Base-by-base conservation (phyloP, 345 rosid species). In the Eucalyptus dawsonii region DNA sequence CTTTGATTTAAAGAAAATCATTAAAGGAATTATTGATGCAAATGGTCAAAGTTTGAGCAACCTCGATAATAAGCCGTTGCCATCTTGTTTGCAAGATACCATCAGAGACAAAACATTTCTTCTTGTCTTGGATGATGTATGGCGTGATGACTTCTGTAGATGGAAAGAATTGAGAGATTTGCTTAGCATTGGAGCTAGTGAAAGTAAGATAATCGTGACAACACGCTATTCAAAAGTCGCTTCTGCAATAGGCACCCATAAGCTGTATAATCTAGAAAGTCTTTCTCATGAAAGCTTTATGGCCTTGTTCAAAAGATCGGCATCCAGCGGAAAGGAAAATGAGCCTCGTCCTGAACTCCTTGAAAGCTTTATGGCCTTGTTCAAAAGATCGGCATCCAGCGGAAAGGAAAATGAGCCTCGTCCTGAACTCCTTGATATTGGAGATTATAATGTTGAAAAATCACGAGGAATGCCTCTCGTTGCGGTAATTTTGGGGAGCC, bases 11-110 rank as follows among this genome's bases (percentile, higher is more conserved):
- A 10, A 19, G 14, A 76, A 37, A 37, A 37, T 9, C 6, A 72
- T 72, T 37, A 5, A 19, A 19, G 0, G 27, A 21, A 76, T 76
- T 1, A 37, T 37, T 10, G 0, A 0, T 37, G 27, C 45, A 19
- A 3, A 14, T 37, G 45, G 3, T 72, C 14, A 21, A 0, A 3
- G 14, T 0, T 37, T 10, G 45, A 37, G 5, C 1, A 10, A 72
- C 83, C 2, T 6, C 11, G 45, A 76, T 19, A 76, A 11, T 76
- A 1, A 76, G 45, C 45, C 21, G 4, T 76, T 37, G 47, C 9
- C 0, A 19, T 0, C 14, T 15, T 1, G 2, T 9, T 21, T 72
- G 45, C 45, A 0, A 37, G 8, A 19, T 1, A 37, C 27, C 83
- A 76, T 76, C 27, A 37, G 11, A 76, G 27, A 19, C 83, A 37